Conservation (phyloP, 805 yeast species). For the Nakazawaea ambrosiae region DNA sequence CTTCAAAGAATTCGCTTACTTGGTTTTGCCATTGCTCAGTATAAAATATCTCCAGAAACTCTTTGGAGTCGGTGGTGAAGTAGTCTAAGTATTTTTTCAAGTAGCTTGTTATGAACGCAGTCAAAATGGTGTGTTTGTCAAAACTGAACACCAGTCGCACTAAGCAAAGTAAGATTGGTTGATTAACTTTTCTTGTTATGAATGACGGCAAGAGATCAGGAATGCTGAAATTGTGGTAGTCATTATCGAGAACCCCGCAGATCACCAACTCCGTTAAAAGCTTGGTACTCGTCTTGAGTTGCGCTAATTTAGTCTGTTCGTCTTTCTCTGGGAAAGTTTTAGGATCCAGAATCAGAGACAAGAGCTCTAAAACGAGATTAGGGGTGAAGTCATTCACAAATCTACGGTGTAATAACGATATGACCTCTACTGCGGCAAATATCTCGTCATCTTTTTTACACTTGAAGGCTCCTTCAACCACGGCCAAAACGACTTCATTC, state of each 20-base stretch:
- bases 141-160: not conserved
- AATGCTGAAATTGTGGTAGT: not conserved
- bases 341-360: not conserved
- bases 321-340: not conserved
- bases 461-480: constrained; percentile 54
- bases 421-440: constrained; percentile 55
- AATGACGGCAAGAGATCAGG: not conserved
- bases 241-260: not conserved
- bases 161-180: constrained; percentile 18
- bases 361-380: not conserved
- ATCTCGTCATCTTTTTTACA: constrained; percentile 52
- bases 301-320: not conserved
- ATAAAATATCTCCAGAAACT: too few species aligned
- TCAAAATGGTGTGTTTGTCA: not conserved
- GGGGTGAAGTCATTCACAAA: constrained; percentile 50
- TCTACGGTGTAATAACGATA: constrained; percentile 72
- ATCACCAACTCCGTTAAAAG: not conserved
- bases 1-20: too few species aligned
- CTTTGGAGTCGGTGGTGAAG: constrained; percentile 29
- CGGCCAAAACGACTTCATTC: constrained; percentile 57
- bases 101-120: constrained; percentile 23
- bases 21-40: too few species aligned
- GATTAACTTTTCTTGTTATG: not conserved
- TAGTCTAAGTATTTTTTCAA: too few species aligned
- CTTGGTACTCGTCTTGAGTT: not conserved